Conservation (phyloP, 139 green algal genomes). For the Volvox reticuliferus region DNA sequence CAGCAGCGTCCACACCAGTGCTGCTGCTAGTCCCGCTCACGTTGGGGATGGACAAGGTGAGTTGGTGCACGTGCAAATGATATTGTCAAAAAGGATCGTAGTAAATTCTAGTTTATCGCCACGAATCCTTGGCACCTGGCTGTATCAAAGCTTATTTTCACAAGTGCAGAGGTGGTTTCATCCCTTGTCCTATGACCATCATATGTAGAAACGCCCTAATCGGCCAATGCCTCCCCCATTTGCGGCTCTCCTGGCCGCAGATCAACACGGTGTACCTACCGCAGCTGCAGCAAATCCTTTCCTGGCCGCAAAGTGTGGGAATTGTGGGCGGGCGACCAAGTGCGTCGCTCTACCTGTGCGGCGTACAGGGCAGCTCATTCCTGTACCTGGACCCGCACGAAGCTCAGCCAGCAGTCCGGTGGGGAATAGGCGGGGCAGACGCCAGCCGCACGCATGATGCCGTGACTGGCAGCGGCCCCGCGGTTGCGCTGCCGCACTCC, state of each 20-base stretch:
- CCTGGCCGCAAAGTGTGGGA: constrained; percentile 86
- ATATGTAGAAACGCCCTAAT: too few species aligned
- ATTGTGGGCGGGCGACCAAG: constrained; percentile 90
- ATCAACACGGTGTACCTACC: constrained; percentile 83
- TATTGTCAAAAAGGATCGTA: too few species aligned
- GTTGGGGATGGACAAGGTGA: constrained; percentile 85
- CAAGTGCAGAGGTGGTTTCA: too few species aligned
- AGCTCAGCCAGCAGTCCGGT: constrained; percentile 58
- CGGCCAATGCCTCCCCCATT: too few species aligned
- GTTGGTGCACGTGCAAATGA: neutral
- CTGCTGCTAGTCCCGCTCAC: constrained; percentile 89
- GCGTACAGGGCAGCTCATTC: constrained; percentile 59
- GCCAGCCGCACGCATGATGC: neutral
- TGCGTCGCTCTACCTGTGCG: constrained; percentile 91
- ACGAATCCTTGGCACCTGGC: too few species aligned
- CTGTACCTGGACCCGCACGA: constrained; percentile 91
- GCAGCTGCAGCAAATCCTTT: constrained; percentile 84
- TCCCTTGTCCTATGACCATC: too few species aligned
- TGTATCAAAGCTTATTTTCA: too few species aligned
- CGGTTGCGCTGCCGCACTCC: neutral
- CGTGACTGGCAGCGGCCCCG: neutral
- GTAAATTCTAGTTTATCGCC: too few species aligned
- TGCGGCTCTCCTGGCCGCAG: constrained; percentile 56
- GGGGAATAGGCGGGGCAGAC: neutral
- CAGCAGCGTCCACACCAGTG: constrained; percentile 31